Conservation (phyloP, 257 asterid genomes). For the Solanum microdontum region DNA sequence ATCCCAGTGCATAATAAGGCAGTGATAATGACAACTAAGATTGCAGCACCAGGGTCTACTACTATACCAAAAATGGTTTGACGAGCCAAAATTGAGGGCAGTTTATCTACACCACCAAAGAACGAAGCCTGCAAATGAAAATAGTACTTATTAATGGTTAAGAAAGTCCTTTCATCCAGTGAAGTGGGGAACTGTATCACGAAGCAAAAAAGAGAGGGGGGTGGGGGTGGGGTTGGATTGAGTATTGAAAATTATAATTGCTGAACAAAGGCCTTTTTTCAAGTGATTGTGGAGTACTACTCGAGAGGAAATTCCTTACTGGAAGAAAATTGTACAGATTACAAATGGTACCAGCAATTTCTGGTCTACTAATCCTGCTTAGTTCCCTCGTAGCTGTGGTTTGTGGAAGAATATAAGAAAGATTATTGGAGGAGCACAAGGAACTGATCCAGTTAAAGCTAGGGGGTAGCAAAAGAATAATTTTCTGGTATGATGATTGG, state of each 20-base stretch:
- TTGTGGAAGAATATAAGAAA: background rate
- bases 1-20: constrained; percentile 26
- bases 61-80: constrained; percentile 16
- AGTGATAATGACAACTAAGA: constrained; percentile 22
- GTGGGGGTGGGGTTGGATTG: background rate
- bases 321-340: background rate
- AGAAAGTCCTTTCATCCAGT: background rate
- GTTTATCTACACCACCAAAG: constrained; percentile 28
- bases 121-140: constrained; percentile 19
- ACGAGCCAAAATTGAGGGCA: constrained; percentile 20
- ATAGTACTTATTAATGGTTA: background rate
- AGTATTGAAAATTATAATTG: background rate
- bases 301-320: background rate
- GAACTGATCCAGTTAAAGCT: background rate
- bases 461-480: background rate
- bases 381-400: background rate
- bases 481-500: background rate
- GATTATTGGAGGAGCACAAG: background rate
- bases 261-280: background rate
- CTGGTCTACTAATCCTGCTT: background rate
- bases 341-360: background rate
- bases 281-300: background rate
- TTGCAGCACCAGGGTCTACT: constrained; percentile 33
- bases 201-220: background rate
- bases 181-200: background rate